phyloP scores from a whole-genome alignment of 768 basidiomycete species.

The Russula foetens region DNA sequence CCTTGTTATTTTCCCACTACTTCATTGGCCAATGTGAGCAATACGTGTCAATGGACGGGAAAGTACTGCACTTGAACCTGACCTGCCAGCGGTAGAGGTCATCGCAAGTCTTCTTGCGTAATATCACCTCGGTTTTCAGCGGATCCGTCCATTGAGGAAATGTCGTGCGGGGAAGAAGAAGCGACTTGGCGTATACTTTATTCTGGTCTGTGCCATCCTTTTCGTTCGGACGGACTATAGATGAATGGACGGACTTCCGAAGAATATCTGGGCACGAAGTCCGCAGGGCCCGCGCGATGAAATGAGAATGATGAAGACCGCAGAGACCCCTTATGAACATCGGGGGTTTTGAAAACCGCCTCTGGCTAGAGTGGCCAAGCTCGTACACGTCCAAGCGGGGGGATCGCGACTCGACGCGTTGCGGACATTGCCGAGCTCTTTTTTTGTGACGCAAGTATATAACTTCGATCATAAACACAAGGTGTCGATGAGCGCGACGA shows the following conservation, averaged over 20 bases:
- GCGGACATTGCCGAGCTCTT: neutral
- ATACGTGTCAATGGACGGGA: neutral
- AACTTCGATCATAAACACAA: too few relatives aligned
- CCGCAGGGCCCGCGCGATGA: neutral
- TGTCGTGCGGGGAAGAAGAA: slow-evolving; percentile 73
- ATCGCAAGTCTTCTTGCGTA: slow-evolving; percentile 56
- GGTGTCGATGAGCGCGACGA: too few relatives aligned
- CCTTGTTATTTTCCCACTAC: slow-evolving; percentile 57
- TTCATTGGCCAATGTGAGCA: neutral
- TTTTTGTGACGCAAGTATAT: too few relatives aligned
- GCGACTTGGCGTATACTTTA: slow-evolving; percentile 48
- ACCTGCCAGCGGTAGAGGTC: slow-evolving; percentile 78
- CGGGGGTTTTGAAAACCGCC: neutral
- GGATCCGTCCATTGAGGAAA: slow-evolving; percentile 71
- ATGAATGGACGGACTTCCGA: neutral
- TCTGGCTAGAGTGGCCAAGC: neutral
- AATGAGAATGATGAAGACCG: neutral
- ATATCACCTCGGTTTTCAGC: slow-evolving; percentile 49
- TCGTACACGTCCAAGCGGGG: too few relatives aligned
- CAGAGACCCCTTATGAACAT: neutral
- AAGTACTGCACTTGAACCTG: slow-evolving; percentile 24
- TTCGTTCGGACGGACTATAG: neutral
- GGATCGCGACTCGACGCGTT: neutral
- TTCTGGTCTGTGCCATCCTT: slow-evolving; percentile 1
- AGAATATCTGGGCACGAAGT: neutral